Conservation (phyloP, 257 asterid species). For the Ballota nigra region DNA sequence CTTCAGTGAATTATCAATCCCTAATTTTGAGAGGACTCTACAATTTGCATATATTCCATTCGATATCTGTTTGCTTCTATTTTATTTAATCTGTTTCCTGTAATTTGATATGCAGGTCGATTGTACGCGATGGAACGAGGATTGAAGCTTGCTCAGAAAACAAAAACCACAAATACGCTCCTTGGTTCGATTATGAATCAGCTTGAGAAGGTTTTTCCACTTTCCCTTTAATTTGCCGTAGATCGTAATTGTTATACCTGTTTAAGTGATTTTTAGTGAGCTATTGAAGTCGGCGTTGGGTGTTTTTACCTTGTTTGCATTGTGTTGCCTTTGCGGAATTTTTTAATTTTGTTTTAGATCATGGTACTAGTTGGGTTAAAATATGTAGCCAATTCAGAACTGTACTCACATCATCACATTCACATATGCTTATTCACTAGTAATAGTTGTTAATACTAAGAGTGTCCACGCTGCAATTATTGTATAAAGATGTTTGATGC, state of each 20-base stretch:
- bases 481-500: too few relatives aligned
- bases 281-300: background rate
- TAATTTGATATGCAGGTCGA: conserved; percentile 54
- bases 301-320: background rate
- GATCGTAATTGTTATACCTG: background rate
- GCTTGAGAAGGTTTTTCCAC: conserved; percentile 72
- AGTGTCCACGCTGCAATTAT: too few relatives aligned
- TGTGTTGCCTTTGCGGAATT: background rate
- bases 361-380: too few relatives aligned
- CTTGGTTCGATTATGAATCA: conserved; percentile 88
- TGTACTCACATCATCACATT: too few relatives aligned
- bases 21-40: background rate
- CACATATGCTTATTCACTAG: too few relatives aligned
- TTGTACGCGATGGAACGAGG: conserved; percentile 99
- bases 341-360: background rate
- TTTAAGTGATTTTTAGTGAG: background rate
- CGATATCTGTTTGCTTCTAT: background rate
- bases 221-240: background rate
- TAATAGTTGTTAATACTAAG: too few relatives aligned
- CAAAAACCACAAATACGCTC: conserved; percentile 73
- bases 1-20: background rate
- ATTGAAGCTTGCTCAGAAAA: conserved; percentile 74
- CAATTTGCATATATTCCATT: background rate
- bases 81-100: background rate
- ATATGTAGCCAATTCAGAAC: too few relatives aligned